Base-by-base conservation (phyloP, 2,329 filamentous ascomycete species). In the Botrytis fragariae region DNA sequence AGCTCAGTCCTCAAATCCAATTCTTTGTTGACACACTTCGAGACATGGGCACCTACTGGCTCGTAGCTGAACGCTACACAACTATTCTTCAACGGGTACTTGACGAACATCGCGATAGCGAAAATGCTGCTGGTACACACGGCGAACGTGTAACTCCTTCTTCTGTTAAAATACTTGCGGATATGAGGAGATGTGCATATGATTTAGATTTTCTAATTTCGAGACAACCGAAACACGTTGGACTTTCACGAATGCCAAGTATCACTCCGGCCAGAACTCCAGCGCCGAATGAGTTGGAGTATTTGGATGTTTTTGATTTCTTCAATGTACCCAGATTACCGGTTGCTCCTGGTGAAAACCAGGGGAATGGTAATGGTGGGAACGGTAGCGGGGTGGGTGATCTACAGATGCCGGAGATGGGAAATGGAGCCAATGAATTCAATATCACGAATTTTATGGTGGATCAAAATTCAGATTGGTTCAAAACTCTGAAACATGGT, bases 231-330 rank as follows among this genome's bases (percentile, higher is more conserved):
- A 79, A 77, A 70, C 75, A 80, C 44, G 71, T 79, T 63, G 78
- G 74, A 35, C 77, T 75, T 73, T 87, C 85, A 70, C 83, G 86
- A 4, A 77, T 87, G 62, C 84, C 86, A 4, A 88, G 85, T 77
- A 83, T 85, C 35, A 91, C 90, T 0, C 89, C 90, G 1, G 87
- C 88, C 1, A 87, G 89, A 75, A 92, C 91, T 44, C 92, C 93
- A 0, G 92, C 90, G 16, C 88, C 92, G 1, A 93, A 96, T 77
- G 94, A 97, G 79, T 85, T 97, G 5, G 95, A 97, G 81, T 97
- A 97, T 80, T 85, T 97, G 4, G 94, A 97, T 78, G 93, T 97
- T 0, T 97, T 98, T 81, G 93, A 96, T 78, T 97, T 97, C 80
- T 98, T 97, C 86, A 97, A 97, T 80, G 90, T 97, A 72, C 95